Conservation (phyloP, 2,329 filamentous ascomycete species). For the Incumbomyces lentus region DNA sequence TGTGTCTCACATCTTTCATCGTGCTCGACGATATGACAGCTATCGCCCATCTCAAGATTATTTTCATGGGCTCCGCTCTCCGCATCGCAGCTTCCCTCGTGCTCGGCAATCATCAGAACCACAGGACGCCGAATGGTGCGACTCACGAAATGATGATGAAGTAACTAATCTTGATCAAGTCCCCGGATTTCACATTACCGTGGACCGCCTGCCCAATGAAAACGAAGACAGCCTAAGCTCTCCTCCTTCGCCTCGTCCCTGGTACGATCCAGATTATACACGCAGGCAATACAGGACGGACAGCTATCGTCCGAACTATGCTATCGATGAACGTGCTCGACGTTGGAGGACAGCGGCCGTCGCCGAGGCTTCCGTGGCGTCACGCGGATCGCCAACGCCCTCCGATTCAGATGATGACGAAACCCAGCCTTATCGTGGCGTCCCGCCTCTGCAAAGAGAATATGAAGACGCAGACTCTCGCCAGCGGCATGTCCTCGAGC, state of each 20-base stretch:
- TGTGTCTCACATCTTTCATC: slow-evolving; percentile 23
- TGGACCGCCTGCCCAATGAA: slow-evolving; percentile 11
- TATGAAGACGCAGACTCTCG: neutral
- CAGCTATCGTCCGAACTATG: slow-evolving; percentile 16
- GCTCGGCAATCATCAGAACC: slow-evolving; percentile 18
- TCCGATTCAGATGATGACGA: slow-evolving; percentile 2
- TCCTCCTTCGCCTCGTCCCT: slow-evolving; percentile 16
- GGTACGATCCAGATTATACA: slow-evolving; percentile 18
- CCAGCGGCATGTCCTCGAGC: neutral
- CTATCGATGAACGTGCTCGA: slow-evolving; percentile 4
- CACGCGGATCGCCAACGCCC: neutral
- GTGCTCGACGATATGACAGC: slow-evolving; percentile 12
- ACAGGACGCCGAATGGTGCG: neutral
- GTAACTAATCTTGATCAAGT: slow-evolving; percentile 9
- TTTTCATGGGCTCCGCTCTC: slow-evolving; percentile 28
- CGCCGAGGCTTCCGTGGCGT: neutral
- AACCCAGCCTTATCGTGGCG: neutral
- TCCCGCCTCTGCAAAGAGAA: neutral
- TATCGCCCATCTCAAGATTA: slow-evolving; percentile 32
- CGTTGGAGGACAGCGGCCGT: neutral
- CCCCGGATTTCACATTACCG: slow-evolving; percentile 14
- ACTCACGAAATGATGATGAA: slow-evolving; percentile 6
- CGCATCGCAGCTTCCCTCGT: slow-evolving; percentile 26
- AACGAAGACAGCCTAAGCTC: neutral
- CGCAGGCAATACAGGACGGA: slow-evolving; percentile 12